Conservation (phyloP, 73 alveolate species). For the Stentor roeselii region DNA sequence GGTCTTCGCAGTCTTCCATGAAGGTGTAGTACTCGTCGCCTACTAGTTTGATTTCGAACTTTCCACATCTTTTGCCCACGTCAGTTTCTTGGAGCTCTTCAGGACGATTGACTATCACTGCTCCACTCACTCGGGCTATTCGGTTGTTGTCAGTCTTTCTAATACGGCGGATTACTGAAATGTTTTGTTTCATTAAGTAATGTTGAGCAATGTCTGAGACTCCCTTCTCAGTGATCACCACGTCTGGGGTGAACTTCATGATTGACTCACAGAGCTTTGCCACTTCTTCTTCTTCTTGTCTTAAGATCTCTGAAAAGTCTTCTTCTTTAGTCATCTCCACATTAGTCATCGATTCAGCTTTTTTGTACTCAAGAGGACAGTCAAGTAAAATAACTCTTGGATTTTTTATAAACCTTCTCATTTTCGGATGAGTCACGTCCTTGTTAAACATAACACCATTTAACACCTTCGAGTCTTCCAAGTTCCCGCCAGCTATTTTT, state of each 20-base stretch:
- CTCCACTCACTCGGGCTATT: constrained; percentile 91
- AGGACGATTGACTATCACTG: constrained; percentile 92
- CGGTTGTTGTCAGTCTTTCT: constrained; percentile 97
- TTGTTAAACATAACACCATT: constrained; percentile 99
- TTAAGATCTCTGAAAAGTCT: constrained; percentile 78
- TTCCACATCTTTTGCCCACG: constrained; percentile 81
- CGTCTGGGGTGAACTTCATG: constrained; percentile 89
- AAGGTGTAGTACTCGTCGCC: constrained; percentile 97
- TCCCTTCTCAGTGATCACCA: constrained; percentile 99
- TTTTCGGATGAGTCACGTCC: constrained; percentile 99
- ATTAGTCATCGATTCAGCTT: constrained; percentile 98
- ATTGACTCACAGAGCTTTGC: constrained; percentile 91
- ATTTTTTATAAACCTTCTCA: constrained; percentile 91
- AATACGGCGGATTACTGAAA: constrained; percentile 92
- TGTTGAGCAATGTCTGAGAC: constrained; percentile 85
- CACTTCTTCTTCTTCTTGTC: constrained; percentile 91
- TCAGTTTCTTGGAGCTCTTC: constrained; percentile 77
- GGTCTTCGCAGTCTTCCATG: constrained; percentile 87
- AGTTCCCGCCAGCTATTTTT: constrained; percentile 82
- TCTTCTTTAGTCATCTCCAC: constrained; percentile 97
- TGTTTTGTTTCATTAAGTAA: constrained; percentile 73
- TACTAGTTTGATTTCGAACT: constrained; percentile 71
- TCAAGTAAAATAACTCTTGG: constrained; percentile 98
- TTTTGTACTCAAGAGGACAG: constrained; percentile 98
- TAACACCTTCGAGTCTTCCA: constrained; percentile 74